Evolutionary conservation across 495 filamentous ascomycete species (phyloP).

Genomic region (Hypoxylon lienhwacheense): DNA sequence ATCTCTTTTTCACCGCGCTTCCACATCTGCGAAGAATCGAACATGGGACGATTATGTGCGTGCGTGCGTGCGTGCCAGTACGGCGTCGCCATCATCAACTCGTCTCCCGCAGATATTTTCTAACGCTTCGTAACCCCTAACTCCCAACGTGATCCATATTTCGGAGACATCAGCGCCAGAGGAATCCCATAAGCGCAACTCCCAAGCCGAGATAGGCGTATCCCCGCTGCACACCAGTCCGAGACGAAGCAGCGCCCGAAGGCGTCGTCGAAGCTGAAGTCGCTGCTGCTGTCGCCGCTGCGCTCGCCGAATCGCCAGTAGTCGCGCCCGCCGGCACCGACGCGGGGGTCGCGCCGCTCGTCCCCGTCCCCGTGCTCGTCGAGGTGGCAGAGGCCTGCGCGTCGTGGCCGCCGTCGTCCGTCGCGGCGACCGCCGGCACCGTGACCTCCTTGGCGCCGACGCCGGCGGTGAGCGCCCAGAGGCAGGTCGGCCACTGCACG

Average conservation of each 20-base stretch:
- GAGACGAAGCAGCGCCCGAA: constrained; percentile 1
- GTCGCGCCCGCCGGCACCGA: background rate
- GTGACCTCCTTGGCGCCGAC: constrained; percentile 9
- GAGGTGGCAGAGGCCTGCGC: constrained; percentile 2
- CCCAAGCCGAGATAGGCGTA: constrained; percentile 4
- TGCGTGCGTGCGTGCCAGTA: too few species aligned
- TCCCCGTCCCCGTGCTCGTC: background rate
- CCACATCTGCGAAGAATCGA: too few species aligned
- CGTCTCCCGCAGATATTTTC: too few species aligned
- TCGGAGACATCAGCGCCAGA: constrained; percentile 13
- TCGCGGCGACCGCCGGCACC: constrained; percentile 14
- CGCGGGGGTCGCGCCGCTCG: background rate
- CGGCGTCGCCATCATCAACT: too few species aligned
- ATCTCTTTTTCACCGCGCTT: too few species aligned
- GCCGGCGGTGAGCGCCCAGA: constrained; percentile 20
- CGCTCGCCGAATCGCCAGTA: background rate
- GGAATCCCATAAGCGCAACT: constrained; percentile 2
- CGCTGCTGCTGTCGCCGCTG: background rate
- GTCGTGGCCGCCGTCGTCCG: constrained; percentile 11
- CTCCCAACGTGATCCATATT: background rate
- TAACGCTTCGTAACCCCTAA: background rate
- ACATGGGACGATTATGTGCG: too few species aligned
- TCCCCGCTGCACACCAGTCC: background rate
- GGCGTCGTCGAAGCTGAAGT: constrained; percentile 18
- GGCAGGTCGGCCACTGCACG: constrained; percentile 11